A percentile compares a stretch with the other conserved stretches of the same genome.
Conservation (phyloP, 257 asterid species). For the Lithospermum erythrorhizon region DNA sequence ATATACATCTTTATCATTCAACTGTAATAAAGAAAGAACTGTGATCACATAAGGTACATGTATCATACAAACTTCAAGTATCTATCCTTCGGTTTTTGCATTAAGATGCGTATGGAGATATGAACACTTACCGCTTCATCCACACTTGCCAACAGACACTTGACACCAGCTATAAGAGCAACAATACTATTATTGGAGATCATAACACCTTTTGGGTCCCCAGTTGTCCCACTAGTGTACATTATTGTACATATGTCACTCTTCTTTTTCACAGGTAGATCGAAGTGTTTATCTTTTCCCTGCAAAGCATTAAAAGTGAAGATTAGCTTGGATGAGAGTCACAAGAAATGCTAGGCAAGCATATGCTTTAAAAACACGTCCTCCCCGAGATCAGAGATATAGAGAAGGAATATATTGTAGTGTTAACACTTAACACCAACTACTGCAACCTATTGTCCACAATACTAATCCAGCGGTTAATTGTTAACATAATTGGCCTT, state of each 20-base stretch:
- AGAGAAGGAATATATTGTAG: no score
- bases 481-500: no score
- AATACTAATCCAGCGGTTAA: no score
- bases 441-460: no score
- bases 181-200: slow-evolving; percentile 63
- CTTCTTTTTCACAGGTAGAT: slow-evolving; percentile 44
- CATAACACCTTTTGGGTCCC: slow-evolving; percentile 75
- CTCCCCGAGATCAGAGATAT: no score
- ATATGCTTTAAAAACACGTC: background rate
- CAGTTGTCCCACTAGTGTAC: slow-evolving; percentile 91
- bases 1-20: slow-evolving; percentile 55
- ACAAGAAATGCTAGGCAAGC: background rate
- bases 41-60: no score
- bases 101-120: no score
- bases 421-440: no score
- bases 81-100: no score
- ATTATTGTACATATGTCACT: slow-evolving; percentile 66
- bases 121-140: slow-evolving; percentile 42
- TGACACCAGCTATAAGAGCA: slow-evolving; percentile 62
- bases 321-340: background rate
- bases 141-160: slow-evolving; percentile 45
- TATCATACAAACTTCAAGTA: no score
- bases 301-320: slow-evolving; percentile 13
- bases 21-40: slow-evolving; percentile 31
- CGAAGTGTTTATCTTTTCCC: slow-evolving; percentile 45